Evolutionary conservation across 1,284 basidiomycete genomes (phyloP).

Genomic region (Neonothopanus nambi): DNA sequence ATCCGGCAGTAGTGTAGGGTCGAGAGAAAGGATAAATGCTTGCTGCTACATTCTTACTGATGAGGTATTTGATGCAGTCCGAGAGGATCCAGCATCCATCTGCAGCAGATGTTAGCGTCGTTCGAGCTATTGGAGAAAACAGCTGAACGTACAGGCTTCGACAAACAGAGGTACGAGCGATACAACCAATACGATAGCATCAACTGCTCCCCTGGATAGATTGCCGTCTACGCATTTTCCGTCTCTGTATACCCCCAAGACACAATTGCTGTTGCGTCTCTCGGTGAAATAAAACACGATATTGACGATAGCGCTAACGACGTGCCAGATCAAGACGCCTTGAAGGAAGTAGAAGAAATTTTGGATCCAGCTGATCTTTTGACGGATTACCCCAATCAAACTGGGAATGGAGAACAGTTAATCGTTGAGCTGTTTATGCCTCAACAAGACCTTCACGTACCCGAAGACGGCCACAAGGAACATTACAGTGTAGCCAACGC

Average conservation of each 20-base stretch:
- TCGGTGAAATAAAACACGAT: conserved; percentile 11
- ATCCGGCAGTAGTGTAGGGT: conserved; percentile 7
- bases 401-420: background rate
- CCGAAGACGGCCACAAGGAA: conserved; percentile 9
- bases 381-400: conserved; percentile 10
- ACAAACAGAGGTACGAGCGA: conserved; percentile 12
- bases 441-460: background rate
- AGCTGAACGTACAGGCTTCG: conserved; percentile 9
- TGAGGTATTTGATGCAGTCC: conserved; percentile 9
- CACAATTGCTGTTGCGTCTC: conserved; percentile 4
- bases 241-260: background rate
- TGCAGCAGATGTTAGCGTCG: background rate
- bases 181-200: conserved; percentile 9
- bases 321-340: conserved; percentile 2
- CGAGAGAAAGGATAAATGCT: conserved; percentile 6
- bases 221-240: conserved; percentile 8
- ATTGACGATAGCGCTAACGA: conserved; percentile 11
- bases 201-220: conserved; percentile 7
- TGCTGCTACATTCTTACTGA: conserved; percentile 1
- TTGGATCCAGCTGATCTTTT: conserved; percentile 10
- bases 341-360: conserved; percentile 6
- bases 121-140: background rate
- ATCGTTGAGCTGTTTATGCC: background rate
- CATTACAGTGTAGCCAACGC: conserved; percentile 8
- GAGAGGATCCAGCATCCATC: conserved; percentile 13